phyloP scores from a whole-genome alignment of 495 filamentous ascomycete species.

The Penicillium desertorum region DNA sequence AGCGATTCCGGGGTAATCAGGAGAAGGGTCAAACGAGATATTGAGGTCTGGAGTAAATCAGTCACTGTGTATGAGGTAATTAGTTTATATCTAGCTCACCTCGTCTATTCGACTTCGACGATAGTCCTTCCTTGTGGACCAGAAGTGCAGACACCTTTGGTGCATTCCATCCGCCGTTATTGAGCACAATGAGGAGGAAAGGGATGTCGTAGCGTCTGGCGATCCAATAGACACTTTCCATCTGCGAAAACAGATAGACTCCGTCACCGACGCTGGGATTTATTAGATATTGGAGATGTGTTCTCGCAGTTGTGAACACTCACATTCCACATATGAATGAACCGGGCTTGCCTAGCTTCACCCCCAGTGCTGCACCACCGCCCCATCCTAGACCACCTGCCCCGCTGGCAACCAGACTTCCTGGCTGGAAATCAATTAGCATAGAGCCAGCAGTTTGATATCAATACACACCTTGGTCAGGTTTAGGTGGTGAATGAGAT shows the following conservation, averaged over 20 bases:
- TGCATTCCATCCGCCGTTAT: conserved; percentile 83
- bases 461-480: conserved; percentile 14
- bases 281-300: conserved; percentile 2
- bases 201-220: conserved; percentile 79
- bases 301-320: not conserved
- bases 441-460: not conserved
- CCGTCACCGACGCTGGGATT: conserved; percentile 68
- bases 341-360: conserved; percentile 64
- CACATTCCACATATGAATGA: conserved; percentile 28
- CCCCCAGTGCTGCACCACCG: conserved; percentile 76
- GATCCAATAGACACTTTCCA: conserved; percentile 89
- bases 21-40: conserved; percentile 74
- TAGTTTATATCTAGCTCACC: conserved; percentile 9
- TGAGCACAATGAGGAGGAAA: conserved; percentile 82
- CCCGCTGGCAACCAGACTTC: conserved; percentile 49
- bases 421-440: conserved; percentile 14
- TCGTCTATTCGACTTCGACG: conserved; percentile 23
- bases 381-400: conserved; percentile 93
- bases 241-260: conserved; percentile 79
- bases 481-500: conserved; percentile 65
- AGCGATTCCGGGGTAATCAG: conserved; percentile 83
- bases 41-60: conserved; percentile 55
- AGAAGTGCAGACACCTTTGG: conserved; percentile 67
- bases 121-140: conserved; percentile 66
- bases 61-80: not conserved